phyloP scores from a whole-genome alignment of 768 basidiomycete genomes.

The Calocera viscosa region DNA sequence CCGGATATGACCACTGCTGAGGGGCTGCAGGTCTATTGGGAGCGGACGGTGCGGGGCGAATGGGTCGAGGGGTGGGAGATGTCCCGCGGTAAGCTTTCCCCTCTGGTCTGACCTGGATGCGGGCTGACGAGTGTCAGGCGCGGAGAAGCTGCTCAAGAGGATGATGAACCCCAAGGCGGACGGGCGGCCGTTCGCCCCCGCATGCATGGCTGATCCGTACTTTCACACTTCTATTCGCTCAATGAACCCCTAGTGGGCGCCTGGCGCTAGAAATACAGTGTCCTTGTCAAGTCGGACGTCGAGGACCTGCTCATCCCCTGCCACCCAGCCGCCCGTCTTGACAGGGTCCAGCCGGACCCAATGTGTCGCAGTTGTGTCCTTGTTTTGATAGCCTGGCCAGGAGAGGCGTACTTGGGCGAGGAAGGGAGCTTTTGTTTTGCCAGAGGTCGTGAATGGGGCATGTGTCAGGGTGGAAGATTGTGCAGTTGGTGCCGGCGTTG shows the following conservation, averaged over 20 bases:
- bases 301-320: conserved; percentile 40
- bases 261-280: conserved; percentile 29
- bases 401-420: conserved; percentile 33
- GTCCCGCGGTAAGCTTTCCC: conserved; percentile 34
- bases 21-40: conserved; percentile 77
- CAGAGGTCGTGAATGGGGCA: conserved; percentile 33
- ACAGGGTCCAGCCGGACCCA: conserved; percentile 42
- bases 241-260: not conserved
- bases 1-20: conserved; percentile 58
- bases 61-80: conserved; percentile 79
- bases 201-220: not conserved
- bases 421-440: conserved; percentile 36
- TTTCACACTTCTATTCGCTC: not conserved
- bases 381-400: conserved; percentile 35
- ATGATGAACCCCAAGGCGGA: conserved; percentile 80
- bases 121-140: conserved; percentile 4
- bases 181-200: conserved; percentile 22
- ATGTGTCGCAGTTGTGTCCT: conserved; percentile 36
- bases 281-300: conserved; percentile 39
- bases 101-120: not conserved
- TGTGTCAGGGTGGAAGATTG: conserved; percentile 25
- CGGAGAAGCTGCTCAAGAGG: conserved; percentile 55
- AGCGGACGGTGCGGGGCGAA: conserved; percentile 59
- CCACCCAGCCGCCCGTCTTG: conserved; percentile 27
- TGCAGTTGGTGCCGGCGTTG: not conserved